Evolutionary conservation across 495 filamentous ascomycete species (phyloP), one percentile per base, ranked within the genome.

Genomic region (Aspergillus bertholletiae): DNA sequence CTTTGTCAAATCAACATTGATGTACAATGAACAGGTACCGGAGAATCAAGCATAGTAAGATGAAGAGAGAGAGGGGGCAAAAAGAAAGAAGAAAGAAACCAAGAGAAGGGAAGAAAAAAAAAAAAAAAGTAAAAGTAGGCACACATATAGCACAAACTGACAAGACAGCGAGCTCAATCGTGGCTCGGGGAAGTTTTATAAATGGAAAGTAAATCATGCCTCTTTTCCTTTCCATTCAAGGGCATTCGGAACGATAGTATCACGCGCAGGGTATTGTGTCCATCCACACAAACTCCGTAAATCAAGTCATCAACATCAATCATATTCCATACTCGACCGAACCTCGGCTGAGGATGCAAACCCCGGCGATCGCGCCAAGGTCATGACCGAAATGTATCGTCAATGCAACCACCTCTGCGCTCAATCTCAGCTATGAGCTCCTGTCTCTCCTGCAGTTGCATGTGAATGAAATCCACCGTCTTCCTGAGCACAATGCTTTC

Each of bases 401-500:
- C 79, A 49, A 83, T 69, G 11, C 75, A 73, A 5, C 82, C 83
- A 21, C 87, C 86, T 53, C 78, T 74, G 40, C 70, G 76, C 46
- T 88, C 84, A 26, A 86, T 82, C 47, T 79, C 80, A 40, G 77
- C 73, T 32, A 90, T 79, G 28, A 94, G 71, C 45, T 75, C 71
- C 53, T 83, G 76, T 37, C 88, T 78, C 62, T 84, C 78, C 46
- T 75, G 74, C 17, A 96, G 65, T 65, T 89, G 75, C 50, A 84
- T 72, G 7, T 77, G 72, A 65, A 95, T 86, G 64, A 84, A 88
- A 20, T 86, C 82, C 3, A 92, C 81, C 0, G 90, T 91, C 61
- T 84, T 84, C 50, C 84, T 81, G 17, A 97, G 75, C 15, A 97
- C 90, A 21, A 90, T 76, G 39, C 87, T 88, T 73, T 97, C 92